Evolutionary conservation across 1,139 yeast genomes (phyloP).

Genomic region (Pichia sp.): DNA sequence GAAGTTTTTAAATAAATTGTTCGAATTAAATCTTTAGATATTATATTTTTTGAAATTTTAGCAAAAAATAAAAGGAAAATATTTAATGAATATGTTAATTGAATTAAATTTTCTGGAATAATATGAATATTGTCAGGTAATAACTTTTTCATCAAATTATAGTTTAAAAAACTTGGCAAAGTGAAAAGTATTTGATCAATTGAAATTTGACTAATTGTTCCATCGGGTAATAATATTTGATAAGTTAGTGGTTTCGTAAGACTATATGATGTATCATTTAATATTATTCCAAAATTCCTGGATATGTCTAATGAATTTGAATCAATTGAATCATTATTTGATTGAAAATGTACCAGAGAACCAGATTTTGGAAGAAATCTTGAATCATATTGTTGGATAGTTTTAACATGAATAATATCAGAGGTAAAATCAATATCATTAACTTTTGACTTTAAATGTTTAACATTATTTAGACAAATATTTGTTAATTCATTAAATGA

Average conservation of each 20-base stretch:
- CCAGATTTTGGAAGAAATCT: slow-evolving; percentile 12
- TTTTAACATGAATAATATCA: slow-evolving; percentile 2
- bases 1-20: slow-evolving; percentile 11
- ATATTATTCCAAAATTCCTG: slow-evolving; percentile 14
- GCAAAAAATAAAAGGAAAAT: slow-evolving; percentile 8
- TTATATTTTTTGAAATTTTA: slow-evolving; percentile 5
- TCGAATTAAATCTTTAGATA: slow-evolving; percentile 9
- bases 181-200: slow-evolving; percentile 16
- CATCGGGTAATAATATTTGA: slow-evolving; percentile 17
- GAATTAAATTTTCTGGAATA: not conserved
- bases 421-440: slow-evolving; percentile 1
- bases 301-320: not conserved
- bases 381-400: not conserved
- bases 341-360: slow-evolving; percentile 15
- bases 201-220: slow-evolving; percentile 10
- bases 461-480: slow-evolving; percentile 2
- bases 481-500: slow-evolving; percentile 1
- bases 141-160: not conserved
- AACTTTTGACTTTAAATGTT: not conserved
- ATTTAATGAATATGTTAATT: slow-evolving; percentile 12
- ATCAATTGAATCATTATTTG: not conserved
- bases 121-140: not conserved
- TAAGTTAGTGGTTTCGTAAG: slow-evolving; percentile 7
- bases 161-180: slow-evolving; percentile 15
- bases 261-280: slow-evolving; percentile 12